Conservation (phyloP, 2,329 filamentous ascomycete species). For the Alternaria gaisen region DNA sequence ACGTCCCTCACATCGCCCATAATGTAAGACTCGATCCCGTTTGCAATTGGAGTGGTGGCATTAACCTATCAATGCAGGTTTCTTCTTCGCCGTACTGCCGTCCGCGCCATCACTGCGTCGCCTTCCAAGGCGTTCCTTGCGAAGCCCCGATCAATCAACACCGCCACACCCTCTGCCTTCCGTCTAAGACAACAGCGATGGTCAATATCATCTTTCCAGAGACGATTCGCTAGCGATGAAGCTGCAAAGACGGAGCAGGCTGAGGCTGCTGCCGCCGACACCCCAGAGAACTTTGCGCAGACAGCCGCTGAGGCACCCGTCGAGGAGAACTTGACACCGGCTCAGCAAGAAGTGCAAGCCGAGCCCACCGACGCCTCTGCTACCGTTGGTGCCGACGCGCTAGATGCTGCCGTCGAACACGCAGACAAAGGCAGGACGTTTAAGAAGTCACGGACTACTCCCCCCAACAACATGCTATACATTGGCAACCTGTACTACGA, state of each 20-base stretch:
- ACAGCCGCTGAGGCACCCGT: constrained; percentile 47
- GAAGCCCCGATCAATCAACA: constrained; percentile 51
- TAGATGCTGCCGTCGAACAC: constrained; percentile 21
- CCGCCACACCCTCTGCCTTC: constrained; percentile 41
- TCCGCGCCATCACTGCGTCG: constrained; percentile 62
- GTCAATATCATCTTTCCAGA: constrained; percentile 53
- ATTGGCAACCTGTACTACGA: constrained; percentile 77
- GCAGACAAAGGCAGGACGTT: background rate
- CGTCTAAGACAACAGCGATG: constrained; percentile 52
- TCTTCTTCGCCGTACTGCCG: constrained; percentile 65
- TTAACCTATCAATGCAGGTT: constrained; percentile 57
- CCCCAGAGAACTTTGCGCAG: constrained; percentile 45
- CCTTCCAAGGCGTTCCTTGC: constrained; percentile 56
- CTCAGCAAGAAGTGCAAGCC: constrained; percentile 37
- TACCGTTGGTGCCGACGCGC: constrained; percentile 38
- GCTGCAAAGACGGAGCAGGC: constrained; percentile 50
- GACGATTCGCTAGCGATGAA: constrained; percentile 60
- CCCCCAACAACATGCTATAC: constrained; percentile 61
- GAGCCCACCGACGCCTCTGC: constrained; percentile 37
- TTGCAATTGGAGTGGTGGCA: background rate
- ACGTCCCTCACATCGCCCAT: constrained; percentile 8
- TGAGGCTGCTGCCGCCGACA: constrained; percentile 37
- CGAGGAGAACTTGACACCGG: constrained; percentile 44
- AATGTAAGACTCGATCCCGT: constrained; percentile 25
- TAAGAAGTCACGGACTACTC: background rate